Base-by-base conservation (phyloP, 1,284 basidiomycete genomes). In the Ganoderma boninense region DNA sequence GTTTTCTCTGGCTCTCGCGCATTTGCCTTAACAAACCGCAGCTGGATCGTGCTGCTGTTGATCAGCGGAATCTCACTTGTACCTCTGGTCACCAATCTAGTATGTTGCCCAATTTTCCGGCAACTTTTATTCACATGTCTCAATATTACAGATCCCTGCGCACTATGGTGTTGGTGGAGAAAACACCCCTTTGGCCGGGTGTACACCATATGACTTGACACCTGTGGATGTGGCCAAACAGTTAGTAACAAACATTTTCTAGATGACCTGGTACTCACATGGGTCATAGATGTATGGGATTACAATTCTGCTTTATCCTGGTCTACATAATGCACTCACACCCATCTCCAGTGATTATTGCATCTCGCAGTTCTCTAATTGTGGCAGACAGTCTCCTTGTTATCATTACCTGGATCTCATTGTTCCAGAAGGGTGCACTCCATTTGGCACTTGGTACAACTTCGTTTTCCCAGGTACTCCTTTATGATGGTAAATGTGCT, bases 1-100 rank as follows among this genome's bases (percentile, higher is more conserved):
- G 69, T 46, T 0, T 67, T 70, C 62, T 64, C 69, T 0, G 65
- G 52, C 16, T 56, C 66, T 35, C 65, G 69, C 1, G 65, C 60
- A 16, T 63, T 63, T 26, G 69, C 69, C 23, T 44, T 70, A 35
- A 67, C 32, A 18, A 56, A 62, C 20, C 52, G 65, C 6, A 32
- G 38, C 11, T 64, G 62, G 54, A 20, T 16, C 1, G 14, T 70
- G 20, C 20, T 40, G 18, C 4, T 29, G 16, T 1, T 43, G 2
- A 62, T 70, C 11, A 56, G 64, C 26, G 2, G 44, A 4, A 40
- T 70, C 4, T 63, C 69, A 0, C n/a, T 61, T 4, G 57, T 59
- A n/a, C 67, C 67, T 29, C 4, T 65, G 4, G 43, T 14, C 44
- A 35, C 65, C 26, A 68, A 68, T 26, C 23, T 64, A 40, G 62